Conservation (phyloP, 2,329 filamentous ascomycete species). For the Colletotrichum magnum region DNA sequence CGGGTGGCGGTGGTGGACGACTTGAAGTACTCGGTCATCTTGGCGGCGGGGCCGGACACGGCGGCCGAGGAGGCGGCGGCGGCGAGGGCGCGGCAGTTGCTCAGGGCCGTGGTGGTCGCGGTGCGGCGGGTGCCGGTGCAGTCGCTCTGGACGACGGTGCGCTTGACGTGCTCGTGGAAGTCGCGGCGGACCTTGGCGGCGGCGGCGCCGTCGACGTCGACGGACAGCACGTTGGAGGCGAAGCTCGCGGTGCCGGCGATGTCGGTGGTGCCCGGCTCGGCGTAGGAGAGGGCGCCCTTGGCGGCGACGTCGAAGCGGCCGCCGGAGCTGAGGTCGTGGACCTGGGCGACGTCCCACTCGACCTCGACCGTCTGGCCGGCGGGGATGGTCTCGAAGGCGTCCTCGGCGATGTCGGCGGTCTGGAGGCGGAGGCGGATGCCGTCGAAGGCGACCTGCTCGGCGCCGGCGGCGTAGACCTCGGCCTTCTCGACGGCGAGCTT, state of each 20-base stretch:
- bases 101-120: constrained; percentile 64
- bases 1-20: constrained; percentile 61
- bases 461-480: constrained; percentile 63
- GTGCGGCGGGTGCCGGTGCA: constrained; percentile 65
- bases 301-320: constrained; percentile 71
- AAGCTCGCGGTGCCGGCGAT: constrained; percentile 70
- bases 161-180: constrained; percentile 59
- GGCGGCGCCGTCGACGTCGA: constrained; percentile 68
- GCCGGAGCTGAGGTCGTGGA: constrained; percentile 65
- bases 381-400: constrained; percentile 65
- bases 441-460: constrained; percentile 62
- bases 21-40: constrained; percentile 76
- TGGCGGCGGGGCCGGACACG: constrained; percentile 61
- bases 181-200: constrained; percentile 65
- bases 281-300: constrained; percentile 69
- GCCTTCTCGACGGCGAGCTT: constrained; percentile 68
- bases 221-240: constrained; percentile 70
- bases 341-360: constrained; percentile 68
- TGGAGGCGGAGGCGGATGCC: constrained; percentile 66
- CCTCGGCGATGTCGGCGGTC: constrained; percentile 58
- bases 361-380: constrained; percentile 65
- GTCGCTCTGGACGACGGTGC: constrained; percentile 65
- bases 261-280: constrained; percentile 64
- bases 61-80: constrained; percentile 66
- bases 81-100: constrained; percentile 68